Percentiles rank a stretch among this genome's conserved stretches.
Conservation (phyloP, 768 basidiomycete species). For the Pulveroboletus sp. region DNA sequence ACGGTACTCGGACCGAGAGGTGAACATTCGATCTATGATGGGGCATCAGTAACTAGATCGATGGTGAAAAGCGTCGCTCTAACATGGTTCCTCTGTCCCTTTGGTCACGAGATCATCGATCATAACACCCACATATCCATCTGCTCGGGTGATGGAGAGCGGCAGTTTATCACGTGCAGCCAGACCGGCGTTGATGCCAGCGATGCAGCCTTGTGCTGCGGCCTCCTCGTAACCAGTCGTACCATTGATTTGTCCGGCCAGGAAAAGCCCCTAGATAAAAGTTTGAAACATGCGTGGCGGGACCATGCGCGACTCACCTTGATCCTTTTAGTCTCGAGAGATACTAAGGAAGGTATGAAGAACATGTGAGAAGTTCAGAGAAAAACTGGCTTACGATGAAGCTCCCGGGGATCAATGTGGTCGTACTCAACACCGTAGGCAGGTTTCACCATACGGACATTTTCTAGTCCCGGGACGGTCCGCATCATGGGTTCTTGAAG, state of each 20-base stretch:
- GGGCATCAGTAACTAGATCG: neutral
- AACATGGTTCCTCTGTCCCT: constrained; percentile 91
- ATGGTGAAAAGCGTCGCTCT: neutral
- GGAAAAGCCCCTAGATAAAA: constrained; percentile 63
- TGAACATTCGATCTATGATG: constrained; percentile 84
- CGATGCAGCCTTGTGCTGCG: constrained; percentile 85
- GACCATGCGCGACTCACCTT: constrained; percentile 37
- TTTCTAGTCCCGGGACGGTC: constrained; percentile 81
- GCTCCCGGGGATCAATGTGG: constrained; percentile 81
- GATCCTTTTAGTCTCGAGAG: constrained; percentile 84
- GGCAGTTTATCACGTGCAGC: constrained; percentile 54
- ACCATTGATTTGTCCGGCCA: constrained; percentile 90
- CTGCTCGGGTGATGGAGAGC: constrained; percentile 72
- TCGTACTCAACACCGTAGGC: constrained; percentile 96
- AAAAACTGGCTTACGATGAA: constrained; percentile 52
- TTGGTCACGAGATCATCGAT: constrained; percentile 88
- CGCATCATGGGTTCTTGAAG: constrained; percentile 80
- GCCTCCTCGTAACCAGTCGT: constrained; percentile 97
- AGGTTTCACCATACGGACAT: constrained; percentile 77
- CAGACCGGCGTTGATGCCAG: constrained; percentile 86
- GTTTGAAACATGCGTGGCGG: neutral
- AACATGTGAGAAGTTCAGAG: neutral
- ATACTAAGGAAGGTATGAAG: constrained; percentile 43
- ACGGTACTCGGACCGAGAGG: constrained; percentile 86
- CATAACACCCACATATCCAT: constrained; percentile 87